Conservation (phyloP, 768 basidiomycete genomes). For the Lactifluus echinatus region DNA sequence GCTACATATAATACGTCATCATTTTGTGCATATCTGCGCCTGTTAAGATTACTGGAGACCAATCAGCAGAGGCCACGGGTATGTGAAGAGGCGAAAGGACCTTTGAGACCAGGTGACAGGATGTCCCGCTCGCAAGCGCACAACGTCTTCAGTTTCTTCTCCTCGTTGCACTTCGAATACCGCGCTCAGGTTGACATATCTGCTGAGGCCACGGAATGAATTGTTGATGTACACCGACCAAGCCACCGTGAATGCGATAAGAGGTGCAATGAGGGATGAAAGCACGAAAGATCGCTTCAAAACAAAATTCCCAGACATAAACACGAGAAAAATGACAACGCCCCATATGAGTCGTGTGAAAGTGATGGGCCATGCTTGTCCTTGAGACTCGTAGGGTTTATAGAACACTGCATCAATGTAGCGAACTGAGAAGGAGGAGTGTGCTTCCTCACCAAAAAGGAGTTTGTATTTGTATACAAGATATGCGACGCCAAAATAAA, state of each 20-base stretch:
- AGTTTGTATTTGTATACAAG: constrained; percentile 98
- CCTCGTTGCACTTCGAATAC: constrained; percentile 86
- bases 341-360: constrained; percentile 90
- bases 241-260: constrained; percentile 62
- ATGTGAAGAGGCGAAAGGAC: constrained; percentile 31
- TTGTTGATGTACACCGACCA: constrained; percentile 77
- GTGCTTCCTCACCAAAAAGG: constrained; percentile 63
- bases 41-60: constrained; percentile 60
- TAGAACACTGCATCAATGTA: constrained; percentile 68
- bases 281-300: constrained; percentile 51
- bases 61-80: not conserved
- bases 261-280: constrained; percentile 58
- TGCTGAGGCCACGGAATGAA: constrained; percentile 62
- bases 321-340: constrained; percentile 84
- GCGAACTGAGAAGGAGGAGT: not conserved
- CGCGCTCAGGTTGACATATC: constrained; percentile 77
- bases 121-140: constrained; percentile 68
- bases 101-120: constrained; percentile 87
- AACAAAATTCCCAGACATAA: constrained; percentile 96
- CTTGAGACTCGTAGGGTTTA: constrained; percentile 95
- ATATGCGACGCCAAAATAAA: constrained; percentile 95
- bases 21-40: constrained; percentile 83
- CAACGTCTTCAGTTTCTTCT: constrained; percentile 74
- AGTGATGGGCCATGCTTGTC: constrained; percentile 96
- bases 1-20: constrained; percentile 95